phyloP scores from a whole-genome alignment of 495 filamentous ascomycete species.

The Ramalina intermedia region DNA sequence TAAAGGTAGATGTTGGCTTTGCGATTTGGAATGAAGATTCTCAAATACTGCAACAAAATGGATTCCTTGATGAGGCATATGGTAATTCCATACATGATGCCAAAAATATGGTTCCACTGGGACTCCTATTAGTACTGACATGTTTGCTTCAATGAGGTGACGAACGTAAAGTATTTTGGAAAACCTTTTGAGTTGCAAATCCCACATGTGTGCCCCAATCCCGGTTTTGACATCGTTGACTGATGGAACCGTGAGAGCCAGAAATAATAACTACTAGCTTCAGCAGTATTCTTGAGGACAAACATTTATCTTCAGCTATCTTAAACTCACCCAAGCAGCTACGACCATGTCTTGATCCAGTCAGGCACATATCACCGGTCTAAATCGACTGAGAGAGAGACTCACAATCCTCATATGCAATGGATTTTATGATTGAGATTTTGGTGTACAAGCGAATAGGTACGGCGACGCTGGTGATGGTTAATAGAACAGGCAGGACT shows the following conservation, averaged over 20 bases:
- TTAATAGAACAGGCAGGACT: neutral
- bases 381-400: neutral
- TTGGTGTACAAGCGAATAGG: conserved; percentile 10
- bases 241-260: neutral
- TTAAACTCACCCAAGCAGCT: conserved; percentile 5
- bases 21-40: conserved; percentile 9
- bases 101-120: neutral
- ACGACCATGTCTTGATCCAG: conserved; percentile 3
- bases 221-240: neutral
- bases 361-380: neutral
- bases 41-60: conserved; percentile 12
- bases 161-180: conserved; percentile 7
- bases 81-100: neutral
- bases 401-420: conserved; percentile 12
- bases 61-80: conserved; percentile 10
- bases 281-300: neutral
- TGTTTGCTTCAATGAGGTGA: neutral
- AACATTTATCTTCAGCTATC: neutral
- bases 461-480: neutral
- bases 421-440: neutral
- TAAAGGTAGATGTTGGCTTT: conserved; percentile 7
- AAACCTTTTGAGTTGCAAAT: conserved; percentile 4
- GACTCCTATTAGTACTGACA: neutral
- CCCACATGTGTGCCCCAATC: conserved; percentile 6
- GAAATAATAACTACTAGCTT: neutral